Conservation (phyloP, 2,329 filamentous ascomycete genomes). For the Penicillium sp. region DNA sequence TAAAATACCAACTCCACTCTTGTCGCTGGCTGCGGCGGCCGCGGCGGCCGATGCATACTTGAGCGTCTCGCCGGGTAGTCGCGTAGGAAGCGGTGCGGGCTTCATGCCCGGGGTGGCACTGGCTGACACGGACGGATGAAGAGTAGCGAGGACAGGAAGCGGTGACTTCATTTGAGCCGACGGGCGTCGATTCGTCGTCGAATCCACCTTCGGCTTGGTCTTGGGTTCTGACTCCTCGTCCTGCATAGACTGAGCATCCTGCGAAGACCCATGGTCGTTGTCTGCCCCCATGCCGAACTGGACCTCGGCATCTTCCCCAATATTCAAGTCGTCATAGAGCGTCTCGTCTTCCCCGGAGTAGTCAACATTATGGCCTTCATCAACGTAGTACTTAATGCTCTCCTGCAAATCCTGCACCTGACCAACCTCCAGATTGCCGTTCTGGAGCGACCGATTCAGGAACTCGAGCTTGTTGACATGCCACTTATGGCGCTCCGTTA, state of each 20-base stretch:
- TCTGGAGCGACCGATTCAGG: slow-evolving; percentile 82
- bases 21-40: slow-evolving; percentile 84
- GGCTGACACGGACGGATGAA: slow-evolving; percentile 59
- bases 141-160: slow-evolving; percentile 80
- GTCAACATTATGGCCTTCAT: slow-evolving; percentile 80
- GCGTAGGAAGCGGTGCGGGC: slow-evolving; percentile 77
- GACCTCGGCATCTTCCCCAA: slow-evolving; percentile 80
- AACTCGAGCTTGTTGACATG: slow-evolving; percentile 90
- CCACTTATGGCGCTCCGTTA: slow-evolving; percentile 93
- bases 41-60: slow-evolving; percentile 97
- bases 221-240: slow-evolving; percentile 70
- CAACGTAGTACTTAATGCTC: slow-evolving; percentile 89
- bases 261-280: slow-evolving; percentile 84
- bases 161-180: slow-evolving; percentile 91
- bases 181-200: slow-evolving; percentile 60
- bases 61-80: slow-evolving; percentile 80
- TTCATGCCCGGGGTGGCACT: slow-evolving; percentile 68
- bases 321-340: slow-evolving; percentile 89
- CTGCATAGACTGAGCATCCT: slow-evolving; percentile 87
- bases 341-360: slow-evolving; percentile 84
- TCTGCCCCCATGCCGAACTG: slow-evolving; percentile 75
- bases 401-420: slow-evolving; percentile 87
- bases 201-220: slow-evolving; percentile 54
- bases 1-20: slow-evolving; percentile 81
- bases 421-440: slow-evolving; percentile 80